Evolutionary conservation across 441 rosid genomes (phyloP), one percentile per base, ranked within the genome.

Genomic region (Pelargonium fulgidum): DNA sequence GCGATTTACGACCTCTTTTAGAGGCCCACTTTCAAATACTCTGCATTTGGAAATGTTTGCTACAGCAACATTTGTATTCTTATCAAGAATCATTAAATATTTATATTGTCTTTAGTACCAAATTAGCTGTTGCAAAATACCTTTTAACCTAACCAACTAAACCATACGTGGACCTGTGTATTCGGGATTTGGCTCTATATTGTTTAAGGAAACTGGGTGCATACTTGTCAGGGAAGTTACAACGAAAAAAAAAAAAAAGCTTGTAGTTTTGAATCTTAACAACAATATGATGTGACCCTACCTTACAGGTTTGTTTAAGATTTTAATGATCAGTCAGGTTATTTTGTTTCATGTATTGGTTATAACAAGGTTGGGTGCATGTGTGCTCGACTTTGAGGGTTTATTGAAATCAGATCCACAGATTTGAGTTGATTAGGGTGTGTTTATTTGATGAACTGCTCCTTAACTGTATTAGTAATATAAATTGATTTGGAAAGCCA

Each of bases 311-410:
- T 54, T 54, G 10, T 7, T 56, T 19, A 56, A 17, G 26, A 56
- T 19, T 54, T 14, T 8, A 17, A 7, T 22, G 20, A 56, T 9
- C 13, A 19, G 62, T 19, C 13, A 47, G 44, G 11, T 11, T 22
- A 2, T 39, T 65, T 64, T 50, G 65, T 67, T 68, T 29, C 42
- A 36, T 52, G 48, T 66, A n/a, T 66, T 52, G 52, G 67, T 65
- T 22, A 13, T 22, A 13, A 50, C 17, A n/a, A 50, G 16, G 58
- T 4, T 50, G 19, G 6, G 62, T 19, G 14, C 58, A 10, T 12
- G 36, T 22, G 26, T 22, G 36, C 64, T 4, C 26, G 10, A 58
- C 13, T 19, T 58, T 5, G 2, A 20, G 33, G 36, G 64, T 59
- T 58, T 58, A 58, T 58, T 59, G 64, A 2, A 22, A 22, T 17